These are phyloP conservation scores for Stropharia rugosoannulata DNA, from an alignment of 768 basidiomycete species.

Conservation along the genomic window DNA sequence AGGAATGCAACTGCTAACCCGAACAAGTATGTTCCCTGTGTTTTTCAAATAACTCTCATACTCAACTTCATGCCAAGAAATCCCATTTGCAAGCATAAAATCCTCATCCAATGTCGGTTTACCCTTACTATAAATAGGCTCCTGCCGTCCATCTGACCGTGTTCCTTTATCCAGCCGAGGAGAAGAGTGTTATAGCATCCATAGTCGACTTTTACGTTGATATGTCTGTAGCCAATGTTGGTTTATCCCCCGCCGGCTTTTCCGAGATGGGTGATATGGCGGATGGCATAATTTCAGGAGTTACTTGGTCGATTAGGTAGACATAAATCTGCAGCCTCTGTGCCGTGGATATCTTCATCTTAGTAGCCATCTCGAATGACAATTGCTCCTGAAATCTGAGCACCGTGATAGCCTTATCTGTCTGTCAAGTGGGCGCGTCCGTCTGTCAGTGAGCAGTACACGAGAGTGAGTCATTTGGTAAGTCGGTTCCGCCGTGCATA, in stretches of 20 bases:
- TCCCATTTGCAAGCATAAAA: conserved; percentile 28
- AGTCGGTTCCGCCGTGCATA: too few species aligned
- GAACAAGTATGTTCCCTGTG: conserved; percentile 18
- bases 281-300: conserved; percentile 27
- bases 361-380: too few species aligned
- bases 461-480: too few species aligned
- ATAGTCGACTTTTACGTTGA: conserved; percentile 31
- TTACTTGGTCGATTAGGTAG: conserved; percentile 27
- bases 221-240: conserved; percentile 19
- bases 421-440: too few species aligned
- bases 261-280: conserved; percentile 20
- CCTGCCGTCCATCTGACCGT: neutral
- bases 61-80: conserved; percentile 20
- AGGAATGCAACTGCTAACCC: conserved; percentile 27
- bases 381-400: too few species aligned
- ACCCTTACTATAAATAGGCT: neutral
- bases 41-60: neutral
- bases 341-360: neutral
- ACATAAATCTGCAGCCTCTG: neutral
- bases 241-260: conserved; percentile 27
- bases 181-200: conserved; percentile 19
- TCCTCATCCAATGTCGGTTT: conserved; percentile 25
- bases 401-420: too few species aligned
- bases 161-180: conserved; percentile 18
- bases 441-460: too few species aligned